These are phyloP conservation scores for Ascoidea rubescens DNA, from an alignment of 805 yeast species.

Conservation along the genomic window DNA sequence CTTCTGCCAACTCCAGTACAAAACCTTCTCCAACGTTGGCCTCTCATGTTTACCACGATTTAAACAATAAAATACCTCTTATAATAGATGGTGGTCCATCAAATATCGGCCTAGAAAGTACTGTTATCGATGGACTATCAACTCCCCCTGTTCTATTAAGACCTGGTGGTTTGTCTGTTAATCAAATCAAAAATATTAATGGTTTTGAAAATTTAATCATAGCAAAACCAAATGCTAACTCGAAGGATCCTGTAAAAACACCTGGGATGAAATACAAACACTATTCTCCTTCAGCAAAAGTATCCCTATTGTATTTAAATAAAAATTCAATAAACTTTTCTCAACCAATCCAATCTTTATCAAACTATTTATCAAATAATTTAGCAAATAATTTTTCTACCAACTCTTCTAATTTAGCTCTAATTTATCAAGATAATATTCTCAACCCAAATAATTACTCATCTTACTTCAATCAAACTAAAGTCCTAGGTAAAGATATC, in stretches of 20 bases:
- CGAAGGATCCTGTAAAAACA: slow-evolving; percentile 65
- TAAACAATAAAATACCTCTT: slow-evolving; percentile 66
- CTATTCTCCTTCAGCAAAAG: slow-evolving; percentile 83
- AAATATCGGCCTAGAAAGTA: slow-evolving; percentile 82
- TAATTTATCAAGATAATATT: slow-evolving; percentile 2
- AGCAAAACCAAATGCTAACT: slow-evolving; percentile 28
- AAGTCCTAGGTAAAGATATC: slow-evolving; percentile 31
- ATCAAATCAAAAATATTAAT: slow-evolving; percentile 51
- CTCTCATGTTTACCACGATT: slow-evolving; percentile 68
- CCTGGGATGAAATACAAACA: slow-evolving; percentile 98
- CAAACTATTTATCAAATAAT: background rate
- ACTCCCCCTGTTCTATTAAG: slow-evolving; percentile 78
- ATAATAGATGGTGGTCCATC: slow-evolving; percentile 89
- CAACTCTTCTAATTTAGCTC: slow-evolving; percentile 2
- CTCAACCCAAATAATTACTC: no score
- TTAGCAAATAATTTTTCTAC: background rate
- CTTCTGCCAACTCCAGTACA: slow-evolving; percentile 94
- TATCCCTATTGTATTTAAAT: slow-evolving; percentile 35
- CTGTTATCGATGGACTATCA: slow-evolving; percentile 84
- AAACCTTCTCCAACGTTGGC: slow-evolving; percentile 90
- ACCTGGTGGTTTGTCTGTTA: slow-evolving; percentile 88
- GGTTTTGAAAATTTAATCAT: slow-evolving; percentile 25
- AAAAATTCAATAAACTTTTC: background rate
- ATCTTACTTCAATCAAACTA: slow-evolving; percentile 15
- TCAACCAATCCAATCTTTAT: background rate